Base-by-base conservation (phyloP, 306 rosid genomes). In the Crotalaria pallida region DNA sequence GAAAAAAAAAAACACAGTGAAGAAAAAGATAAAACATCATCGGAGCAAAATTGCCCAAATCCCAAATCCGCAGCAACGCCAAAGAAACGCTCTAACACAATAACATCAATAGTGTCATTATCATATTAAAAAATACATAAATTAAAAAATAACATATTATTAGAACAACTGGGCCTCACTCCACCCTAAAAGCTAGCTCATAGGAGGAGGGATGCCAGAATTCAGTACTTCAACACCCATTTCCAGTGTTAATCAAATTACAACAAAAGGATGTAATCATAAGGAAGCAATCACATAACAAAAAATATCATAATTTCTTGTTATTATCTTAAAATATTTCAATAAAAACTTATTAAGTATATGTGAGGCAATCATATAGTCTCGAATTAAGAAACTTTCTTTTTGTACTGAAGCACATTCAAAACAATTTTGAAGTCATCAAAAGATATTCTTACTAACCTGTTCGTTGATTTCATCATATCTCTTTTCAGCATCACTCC, bases 381-480 rank as follows among this genome's bases (percentile, higher is more conserved):
- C n/a, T n/a, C n/a, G n/a, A n/a, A n/a, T n/a, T n/a, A n/a, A n/a
- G n/a, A n/a, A n/a, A n/a, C n/a, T n/a, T 27, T 17, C 27, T 24
- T 44, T 8, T 8, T 11, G 45, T 15, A 64, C 16, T 13, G 15
- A 50, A 5, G 49, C 65, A 27, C 18, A 50, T 31, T 18, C 31
- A 65, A 70, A 74, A 43, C 3, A 48, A 5, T 33, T 9, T n/a
- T n/a, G 2, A 21, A 11, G 24, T 8, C 11, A 27, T 2, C 1
- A 47, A 7, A 50, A 12, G 12, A 68, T 16, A 74, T 45, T 58
- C 40, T 62, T 22, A 81, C 75, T 40, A 21, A 94, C 99, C 96
- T 94, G 99, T 68, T 94, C 99, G 49, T 94, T 87, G 58, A 94
- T 86, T 78, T 91, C 99, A 45, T 66, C 61, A 57, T 83, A 91